Conservation (phyloP, 352 stramenopile genomes). For the Phytopythium aichiense region DNA sequence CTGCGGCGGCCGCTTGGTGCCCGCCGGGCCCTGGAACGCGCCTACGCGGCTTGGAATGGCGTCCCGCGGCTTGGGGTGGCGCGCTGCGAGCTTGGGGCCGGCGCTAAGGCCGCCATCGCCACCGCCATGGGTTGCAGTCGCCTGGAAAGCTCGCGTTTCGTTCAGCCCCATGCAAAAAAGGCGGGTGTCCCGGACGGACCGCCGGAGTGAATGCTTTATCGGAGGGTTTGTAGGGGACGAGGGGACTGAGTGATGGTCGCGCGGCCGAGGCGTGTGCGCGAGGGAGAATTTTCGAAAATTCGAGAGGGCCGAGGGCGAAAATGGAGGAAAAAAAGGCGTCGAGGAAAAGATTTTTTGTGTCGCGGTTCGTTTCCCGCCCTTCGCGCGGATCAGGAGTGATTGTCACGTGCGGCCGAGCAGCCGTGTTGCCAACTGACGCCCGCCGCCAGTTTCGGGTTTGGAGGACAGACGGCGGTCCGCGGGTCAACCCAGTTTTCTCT, state of each 20-base stretch:
- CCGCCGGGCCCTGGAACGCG: neutral
- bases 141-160: constrained; percentile 4
- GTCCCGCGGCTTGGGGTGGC: neutral
- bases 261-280: neutral
- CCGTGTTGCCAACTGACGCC: too few species aligned
- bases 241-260: neutral
- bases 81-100: neutral
- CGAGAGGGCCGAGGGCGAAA: neutral
- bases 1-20: neutral
- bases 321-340: neutral
- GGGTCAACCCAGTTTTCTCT: too few species aligned
- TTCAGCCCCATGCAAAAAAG: constrained; percentile 1
- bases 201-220: constrained; percentile 3
- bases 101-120: neutral
- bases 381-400: neutral
- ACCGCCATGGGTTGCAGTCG: neutral
- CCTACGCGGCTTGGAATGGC: neutral
- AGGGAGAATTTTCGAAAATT: constrained; percentile 6
- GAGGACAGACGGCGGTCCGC: too few species aligned
- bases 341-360: neutral
- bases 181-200: neutral
- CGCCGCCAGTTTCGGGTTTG: neutral
- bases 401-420: neutral
- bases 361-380: neutral
- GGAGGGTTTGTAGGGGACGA: neutral